A percentile compares a stretch with the other conserved stretches of the same genome.
Conservation (phyloP, 768 basidiomycete species). For the Mycena haematopus region DNA sequence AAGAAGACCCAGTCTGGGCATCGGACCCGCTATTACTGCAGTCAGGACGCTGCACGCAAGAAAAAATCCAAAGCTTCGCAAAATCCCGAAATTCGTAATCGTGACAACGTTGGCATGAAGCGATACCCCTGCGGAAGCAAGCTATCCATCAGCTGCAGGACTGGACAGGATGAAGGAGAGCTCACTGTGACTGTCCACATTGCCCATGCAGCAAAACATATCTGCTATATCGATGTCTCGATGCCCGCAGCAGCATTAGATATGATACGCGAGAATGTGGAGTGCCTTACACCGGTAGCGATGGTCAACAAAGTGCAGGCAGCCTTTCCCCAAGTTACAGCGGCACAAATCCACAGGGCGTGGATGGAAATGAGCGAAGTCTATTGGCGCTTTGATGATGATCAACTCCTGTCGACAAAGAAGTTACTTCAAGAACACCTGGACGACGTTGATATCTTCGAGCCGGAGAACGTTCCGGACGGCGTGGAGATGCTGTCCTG, state of each 20-base stretch:
- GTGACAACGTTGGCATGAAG: conserved; percentile 38
- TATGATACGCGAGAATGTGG: conserved; percentile 33
- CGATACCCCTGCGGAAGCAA: conserved; percentile 33
- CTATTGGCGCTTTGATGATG: conserved; percentile 31
- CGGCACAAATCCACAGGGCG: conserved; percentile 34
- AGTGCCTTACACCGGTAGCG: conserved; percentile 34
- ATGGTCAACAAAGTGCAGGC: conserved; percentile 42
- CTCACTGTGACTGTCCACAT: background rate
- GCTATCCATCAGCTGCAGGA: conserved; percentile 29
- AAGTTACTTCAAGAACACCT: conserved; percentile 5
- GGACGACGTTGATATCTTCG: conserved; percentile 12
- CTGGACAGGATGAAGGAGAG: background rate
- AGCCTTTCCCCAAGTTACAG: conserved; percentile 36
- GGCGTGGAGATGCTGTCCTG: conserved; percentile 27
- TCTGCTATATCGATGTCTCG: conserved; percentile 31
- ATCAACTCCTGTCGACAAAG: conserved; percentile 18
- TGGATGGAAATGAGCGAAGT: conserved; percentile 37
- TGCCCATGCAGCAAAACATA: conserved; percentile 31
- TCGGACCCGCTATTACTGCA: conserved; percentile 36
- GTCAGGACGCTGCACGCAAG: conserved; percentile 35
- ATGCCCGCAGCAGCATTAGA: conserved; percentile 33
- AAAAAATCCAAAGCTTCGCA: conserved; percentile 31
- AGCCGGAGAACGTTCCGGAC: conserved; percentile 13
- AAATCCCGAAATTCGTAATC: conserved; percentile 30
- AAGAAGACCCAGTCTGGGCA: conserved; percentile 28